A percentile compares a stretch with the other conserved stretches of the same genome.
Conservation (phyloP, 2,329 filamentous ascomycete species). For the Colletotrichum somersetense region DNA sequence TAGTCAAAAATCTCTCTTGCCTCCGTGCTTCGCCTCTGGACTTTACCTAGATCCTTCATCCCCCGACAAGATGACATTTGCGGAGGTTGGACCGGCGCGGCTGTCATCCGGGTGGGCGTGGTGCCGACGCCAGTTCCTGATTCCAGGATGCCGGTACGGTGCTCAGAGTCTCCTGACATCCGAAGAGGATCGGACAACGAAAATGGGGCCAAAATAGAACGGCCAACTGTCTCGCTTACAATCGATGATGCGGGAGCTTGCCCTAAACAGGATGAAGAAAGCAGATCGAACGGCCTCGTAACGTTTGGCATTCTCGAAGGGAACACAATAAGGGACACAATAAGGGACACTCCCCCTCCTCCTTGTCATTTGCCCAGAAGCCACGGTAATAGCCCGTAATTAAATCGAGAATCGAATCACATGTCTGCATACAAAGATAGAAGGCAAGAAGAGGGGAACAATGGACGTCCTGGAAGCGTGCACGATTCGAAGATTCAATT, state of each 20-base stretch:
- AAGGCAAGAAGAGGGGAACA: not conserved
- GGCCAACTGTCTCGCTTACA: conserved; percentile 19
- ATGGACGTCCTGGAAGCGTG: not conserved
- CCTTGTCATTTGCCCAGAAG: not conserved
- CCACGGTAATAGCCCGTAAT: not conserved
- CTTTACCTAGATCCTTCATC: not conserved
- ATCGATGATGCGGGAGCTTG: conserved; percentile 27
- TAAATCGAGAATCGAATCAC: not conserved
- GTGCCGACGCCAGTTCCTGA: conserved; percentile 8
- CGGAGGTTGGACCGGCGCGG: conserved; percentile 5
- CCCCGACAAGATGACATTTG: conserved; percentile 1
- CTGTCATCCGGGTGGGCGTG: conserved; percentile 10
- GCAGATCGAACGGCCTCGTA: not conserved
- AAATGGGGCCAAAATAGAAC: not conserved
- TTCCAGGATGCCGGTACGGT: conserved; percentile 16
- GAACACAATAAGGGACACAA: not conserved
- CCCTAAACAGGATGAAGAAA: conserved; percentile 7
- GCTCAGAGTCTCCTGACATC: conserved; percentile 7
- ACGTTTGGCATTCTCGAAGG: not conserved
- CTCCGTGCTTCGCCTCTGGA: not conserved
- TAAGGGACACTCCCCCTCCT: no score
- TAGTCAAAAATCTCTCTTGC: not conserved
- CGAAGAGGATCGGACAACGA: not conserved
- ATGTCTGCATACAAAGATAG: not conserved
- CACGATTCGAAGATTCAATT: conserved; percentile 8